A percentile compares a stretch with the other conserved stretches of the same genome.
phyloP scores from a whole-genome alignment of 1,284 basidiomycete species.

The Jaminaea rosea region DNA sequence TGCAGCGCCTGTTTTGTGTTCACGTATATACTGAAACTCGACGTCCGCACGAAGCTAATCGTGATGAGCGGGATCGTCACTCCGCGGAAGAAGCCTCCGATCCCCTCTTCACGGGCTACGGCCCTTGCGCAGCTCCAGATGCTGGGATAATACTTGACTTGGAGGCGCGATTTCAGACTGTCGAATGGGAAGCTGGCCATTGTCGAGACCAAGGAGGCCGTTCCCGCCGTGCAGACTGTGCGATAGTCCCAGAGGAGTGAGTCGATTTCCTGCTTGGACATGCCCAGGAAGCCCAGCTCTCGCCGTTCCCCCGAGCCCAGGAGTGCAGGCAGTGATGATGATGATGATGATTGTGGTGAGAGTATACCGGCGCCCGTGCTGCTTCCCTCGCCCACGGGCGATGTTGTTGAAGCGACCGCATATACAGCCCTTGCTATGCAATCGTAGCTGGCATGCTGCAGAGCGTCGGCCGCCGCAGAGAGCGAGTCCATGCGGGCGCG shows the following conservation, averaged over 20 bases:
- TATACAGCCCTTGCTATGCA: not conserved
- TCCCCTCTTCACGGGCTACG: slow-evolving; percentile 73
- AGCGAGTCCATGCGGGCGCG: not conserved
- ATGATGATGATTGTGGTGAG: not conserved
- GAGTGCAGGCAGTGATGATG: not conserved
- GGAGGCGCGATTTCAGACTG: slow-evolving; percentile 39
- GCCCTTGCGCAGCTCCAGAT: slow-evolving; percentile 41
- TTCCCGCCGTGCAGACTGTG: slow-evolving; percentile 41
- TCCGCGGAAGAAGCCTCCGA: slow-evolving; percentile 78
- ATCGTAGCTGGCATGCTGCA: too few relatives aligned
- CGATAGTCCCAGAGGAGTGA: slow-evolving; percentile 28
- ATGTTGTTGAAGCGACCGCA: not conserved
- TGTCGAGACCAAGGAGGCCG: slow-evolving; percentile 42
- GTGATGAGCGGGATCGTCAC: slow-evolving; percentile 84
- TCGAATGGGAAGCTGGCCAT: slow-evolving; percentile 45
- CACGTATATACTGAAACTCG: slow-evolving; percentile 88
- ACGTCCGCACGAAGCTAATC: slow-evolving; percentile 87
- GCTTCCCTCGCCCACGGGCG: not conserved
- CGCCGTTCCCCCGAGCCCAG: not conserved
- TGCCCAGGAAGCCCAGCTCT: not conserved
- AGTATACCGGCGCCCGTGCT: not conserved
- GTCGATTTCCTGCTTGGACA: slow-evolving; percentile 18
- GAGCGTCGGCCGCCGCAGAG: not conserved
- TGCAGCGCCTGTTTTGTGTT: slow-evolving; percentile 74
- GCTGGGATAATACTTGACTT: slow-evolving; percentile 42